Evolutionary conservation across 495 filamentous ascomycete species (phyloP).

Genomic region (Aspergillus wentii): DNA sequence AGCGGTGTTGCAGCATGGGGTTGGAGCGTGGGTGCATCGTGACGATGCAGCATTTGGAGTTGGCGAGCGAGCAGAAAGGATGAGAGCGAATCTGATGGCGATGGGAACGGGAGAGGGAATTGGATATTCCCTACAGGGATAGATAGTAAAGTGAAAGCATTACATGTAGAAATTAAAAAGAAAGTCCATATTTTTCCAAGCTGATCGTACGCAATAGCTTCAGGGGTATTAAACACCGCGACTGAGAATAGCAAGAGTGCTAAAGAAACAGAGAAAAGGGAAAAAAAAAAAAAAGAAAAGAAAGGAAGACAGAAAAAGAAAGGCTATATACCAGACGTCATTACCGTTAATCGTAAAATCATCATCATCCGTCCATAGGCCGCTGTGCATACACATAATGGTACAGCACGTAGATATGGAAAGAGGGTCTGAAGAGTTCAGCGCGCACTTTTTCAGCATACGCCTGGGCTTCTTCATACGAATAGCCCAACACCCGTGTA

Average conservation of each 20-base stretch:
- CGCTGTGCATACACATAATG: conserved; percentile 38
- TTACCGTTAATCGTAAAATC: conserved; percentile 15
- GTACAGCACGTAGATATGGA: conserved; percentile 32
- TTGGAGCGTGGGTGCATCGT: conserved; percentile 65
- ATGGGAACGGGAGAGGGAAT: conserved; percentile 58
- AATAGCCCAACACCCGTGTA: conserved; percentile 48
- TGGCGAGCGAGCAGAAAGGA: conserved; percentile 43
- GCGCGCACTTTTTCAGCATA: conserved; percentile 29
- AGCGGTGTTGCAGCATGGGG: conserved; percentile 82
- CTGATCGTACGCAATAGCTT: too few species aligned
- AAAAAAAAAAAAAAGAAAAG: too few species aligned
- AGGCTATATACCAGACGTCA: conserved; percentile 2
- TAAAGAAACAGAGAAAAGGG: too few species aligned
- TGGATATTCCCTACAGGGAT: conserved; percentile 50
- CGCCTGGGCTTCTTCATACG: conserved; percentile 28
- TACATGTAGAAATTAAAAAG: too few species aligned
- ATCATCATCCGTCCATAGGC: conserved; percentile 21
- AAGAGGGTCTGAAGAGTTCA: conserved; percentile 22
- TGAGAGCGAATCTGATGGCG: conserved; percentile 50
- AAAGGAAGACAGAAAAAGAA: neutral
- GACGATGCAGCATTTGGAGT: conserved; percentile 51
- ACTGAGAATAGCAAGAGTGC: too few species aligned
- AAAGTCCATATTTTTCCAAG: too few species aligned
- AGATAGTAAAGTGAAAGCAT: too few species aligned
- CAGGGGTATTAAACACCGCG: too few species aligned